Conservation (phyloP, 345 rosid genomes). For the Citrus hindsii region DNA sequence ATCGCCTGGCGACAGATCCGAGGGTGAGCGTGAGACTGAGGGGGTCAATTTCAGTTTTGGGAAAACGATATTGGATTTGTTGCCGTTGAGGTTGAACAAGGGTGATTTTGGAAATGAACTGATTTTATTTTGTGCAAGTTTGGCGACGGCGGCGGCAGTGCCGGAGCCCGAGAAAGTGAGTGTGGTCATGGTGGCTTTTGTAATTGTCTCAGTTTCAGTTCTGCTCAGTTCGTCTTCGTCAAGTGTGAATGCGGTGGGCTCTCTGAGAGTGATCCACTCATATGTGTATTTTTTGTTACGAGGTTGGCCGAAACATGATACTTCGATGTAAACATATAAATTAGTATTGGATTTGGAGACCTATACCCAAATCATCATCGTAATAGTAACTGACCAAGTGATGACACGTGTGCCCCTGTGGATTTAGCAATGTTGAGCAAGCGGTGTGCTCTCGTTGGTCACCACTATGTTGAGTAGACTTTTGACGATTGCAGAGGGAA, state of each 20-base stretch:
- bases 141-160: conserved; percentile 3
- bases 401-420: rapidly evolving
- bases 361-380: too few species aligned
- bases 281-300: too few species aligned
- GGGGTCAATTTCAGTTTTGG: conserved; percentile 20
- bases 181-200: conserved; percentile 20
- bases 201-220: not conserved
- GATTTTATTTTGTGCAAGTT: conserved; percentile 5
- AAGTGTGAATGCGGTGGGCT: not conserved
- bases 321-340: too few species aligned
- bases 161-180: not conserved
- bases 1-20: conserved; percentile 29
- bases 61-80: conserved; percentile 24
- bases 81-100: conserved; percentile 16
- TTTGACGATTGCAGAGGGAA: not conserved
- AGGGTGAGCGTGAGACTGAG: conserved; percentile 13
- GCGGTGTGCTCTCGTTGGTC: too few species aligned
- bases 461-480: too few species aligned
- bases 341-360: too few species aligned
- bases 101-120: not conserved
- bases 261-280: not conserved
- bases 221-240: not conserved
- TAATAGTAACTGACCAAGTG: not conserved
- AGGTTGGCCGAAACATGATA: too few species aligned
- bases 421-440: not conserved